These are phyloP conservation scores for Chaetomiaceae sp. DNA, from an alignment of 2,329 filamentous ascomycete species.

Conservation along the genomic window DNA sequence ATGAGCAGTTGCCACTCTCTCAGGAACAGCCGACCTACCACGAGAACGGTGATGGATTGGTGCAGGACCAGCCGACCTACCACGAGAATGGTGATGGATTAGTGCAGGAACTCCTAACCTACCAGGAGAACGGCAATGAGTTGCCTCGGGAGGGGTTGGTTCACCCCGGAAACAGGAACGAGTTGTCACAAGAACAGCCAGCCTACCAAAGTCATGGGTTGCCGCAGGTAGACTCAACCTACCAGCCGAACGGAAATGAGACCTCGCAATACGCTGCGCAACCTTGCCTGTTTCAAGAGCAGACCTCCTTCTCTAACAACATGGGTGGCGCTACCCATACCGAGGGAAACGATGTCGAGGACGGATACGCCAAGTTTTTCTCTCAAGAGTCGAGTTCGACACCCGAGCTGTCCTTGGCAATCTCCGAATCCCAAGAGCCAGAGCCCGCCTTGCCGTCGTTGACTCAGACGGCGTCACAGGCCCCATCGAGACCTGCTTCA, in stretches of 20 bases:
- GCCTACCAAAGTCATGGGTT: too few relatives aligned
- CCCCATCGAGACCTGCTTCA: slow-evolving; percentile 18
- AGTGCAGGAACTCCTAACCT: too few relatives aligned
- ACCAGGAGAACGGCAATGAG: too few relatives aligned
- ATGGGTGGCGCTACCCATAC: background rate
- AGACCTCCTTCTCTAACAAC: background rate
- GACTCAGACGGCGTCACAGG: slow-evolving; percentile 10
- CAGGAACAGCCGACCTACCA: slow-evolving; percentile 8
- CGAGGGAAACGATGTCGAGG: slow-evolving; percentile 1
- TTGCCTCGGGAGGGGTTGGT: too few relatives aligned
- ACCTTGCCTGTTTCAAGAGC: slow-evolving; percentile 1
- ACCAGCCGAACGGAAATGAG: background rate
- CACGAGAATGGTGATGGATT: too few relatives aligned
- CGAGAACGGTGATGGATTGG: background rate
- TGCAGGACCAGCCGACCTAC: too few relatives aligned
- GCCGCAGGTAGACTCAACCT: background rate
- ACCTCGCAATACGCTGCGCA: background rate
- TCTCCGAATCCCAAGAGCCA: slow-evolving; percentile 15
- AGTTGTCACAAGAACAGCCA: too few relatives aligned
- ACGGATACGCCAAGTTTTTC: background rate
- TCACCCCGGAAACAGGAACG: too few relatives aligned
- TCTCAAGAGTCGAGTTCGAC: background rate
- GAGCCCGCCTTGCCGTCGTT: slow-evolving; percentile 11
- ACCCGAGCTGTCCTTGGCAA: slow-evolving; percentile 7
- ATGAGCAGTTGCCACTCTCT: slow-evolving; percentile 12